Base-by-base conservation (phyloP, 1,284 basidiomycete genomes). In the Kalmanozyma brasiliensis region DNA sequence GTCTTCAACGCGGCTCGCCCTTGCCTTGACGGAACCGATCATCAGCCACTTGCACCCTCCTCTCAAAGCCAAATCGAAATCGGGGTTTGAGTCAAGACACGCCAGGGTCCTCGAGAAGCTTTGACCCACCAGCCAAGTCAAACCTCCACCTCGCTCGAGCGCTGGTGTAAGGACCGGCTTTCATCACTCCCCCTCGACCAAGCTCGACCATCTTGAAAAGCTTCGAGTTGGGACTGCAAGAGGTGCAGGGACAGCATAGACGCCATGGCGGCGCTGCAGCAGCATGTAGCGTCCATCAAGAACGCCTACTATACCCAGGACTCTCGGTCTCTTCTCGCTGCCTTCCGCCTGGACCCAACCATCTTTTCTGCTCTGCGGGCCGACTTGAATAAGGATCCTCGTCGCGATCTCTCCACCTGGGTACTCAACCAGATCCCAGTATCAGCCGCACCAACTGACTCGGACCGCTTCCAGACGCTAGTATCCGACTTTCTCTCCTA, bases 401-500 rank as follows among this genome's bases (percentile, higher is more conserved):
- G 53, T 17, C 51, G 63, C 14, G 68, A 71, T 35, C 59, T 71
- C 19, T 47, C 52, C 8, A 46, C 35, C 4, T 59, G 59, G 58
- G 41, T 60, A 11, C 56, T 71, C 1, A 37, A 45, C 11, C 62
- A 63, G 34, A 66, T 71, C 3, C 63, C 63, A 5, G 40, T 60
- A 7, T 47, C 63, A 13, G 51, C 37, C 22, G 52, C 63, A 24
- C 55, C 68, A 1, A 58, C 56, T 20, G 68, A 71, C 32, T 71
- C 63, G 24, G 63, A 71, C 40, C 58, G 68, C 17, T 71, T 71
- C 33, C 68, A 71, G 32, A 52, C 63, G 45, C 53, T 71, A 4
- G 59, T 71, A n/a, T 53, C 55, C 42, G 68, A 67, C 26, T 67
- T 63, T 17, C 40, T 67, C 13, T 41, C 59, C 16, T 71, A 66